Evolutionary conservation across 1,284 basidiomycete genomes (phyloP).

Genomic region (Rhodotorula sp.): DNA sequence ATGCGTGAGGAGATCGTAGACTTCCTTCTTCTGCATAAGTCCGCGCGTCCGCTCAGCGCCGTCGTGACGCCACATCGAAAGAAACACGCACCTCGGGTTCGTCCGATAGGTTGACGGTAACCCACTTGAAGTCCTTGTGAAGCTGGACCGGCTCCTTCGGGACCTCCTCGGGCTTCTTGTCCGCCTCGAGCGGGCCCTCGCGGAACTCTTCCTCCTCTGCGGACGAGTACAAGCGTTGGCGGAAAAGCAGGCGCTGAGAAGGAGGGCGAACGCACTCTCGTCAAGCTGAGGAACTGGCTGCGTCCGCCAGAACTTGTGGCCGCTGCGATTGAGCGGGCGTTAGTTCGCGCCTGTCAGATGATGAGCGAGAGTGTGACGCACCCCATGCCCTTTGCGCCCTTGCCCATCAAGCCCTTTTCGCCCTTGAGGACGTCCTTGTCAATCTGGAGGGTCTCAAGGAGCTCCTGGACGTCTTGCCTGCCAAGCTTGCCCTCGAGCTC

Average conservation of each 20-base stretch:
- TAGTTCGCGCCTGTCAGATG: accelerated
- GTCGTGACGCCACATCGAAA: conserved; percentile 52
- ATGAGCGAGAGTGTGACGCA: background rate
- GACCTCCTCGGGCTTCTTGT: conserved; percentile 74
- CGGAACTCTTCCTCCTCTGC: conserved; percentile 58
- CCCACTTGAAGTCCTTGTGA: conserved; percentile 94
- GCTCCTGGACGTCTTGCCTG: conserved; percentile 20
- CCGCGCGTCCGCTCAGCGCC: background rate
- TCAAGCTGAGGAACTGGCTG: conserved; percentile 90
- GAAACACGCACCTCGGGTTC: conserved; percentile 58
- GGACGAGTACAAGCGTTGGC: conserved; percentile 11
- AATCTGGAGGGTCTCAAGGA: conserved; percentile 31
- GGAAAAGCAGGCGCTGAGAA: conserved; percentile 1
- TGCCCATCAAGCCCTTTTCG: conserved; percentile 40
- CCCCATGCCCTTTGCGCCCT: conserved; percentile 39
- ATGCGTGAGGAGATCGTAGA: conserved; percentile 85
- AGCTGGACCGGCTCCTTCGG: conserved; percentile 83
- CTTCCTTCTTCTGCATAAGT: conserved; percentile 73
- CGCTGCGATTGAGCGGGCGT: conserved; percentile 7
- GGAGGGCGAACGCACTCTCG: conserved; percentile 47
- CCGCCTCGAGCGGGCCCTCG: conserved; percentile 88
- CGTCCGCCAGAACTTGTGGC: conserved; percentile 91
- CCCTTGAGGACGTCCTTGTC: conserved; percentile 34
- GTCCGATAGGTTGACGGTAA: conserved; percentile 76
- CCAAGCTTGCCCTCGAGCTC: conserved; percentile 20